Conservation (phyloP, 2,329 filamentous ascomycete genomes). For the Ceratocystiopsis brevicomis region DNA sequence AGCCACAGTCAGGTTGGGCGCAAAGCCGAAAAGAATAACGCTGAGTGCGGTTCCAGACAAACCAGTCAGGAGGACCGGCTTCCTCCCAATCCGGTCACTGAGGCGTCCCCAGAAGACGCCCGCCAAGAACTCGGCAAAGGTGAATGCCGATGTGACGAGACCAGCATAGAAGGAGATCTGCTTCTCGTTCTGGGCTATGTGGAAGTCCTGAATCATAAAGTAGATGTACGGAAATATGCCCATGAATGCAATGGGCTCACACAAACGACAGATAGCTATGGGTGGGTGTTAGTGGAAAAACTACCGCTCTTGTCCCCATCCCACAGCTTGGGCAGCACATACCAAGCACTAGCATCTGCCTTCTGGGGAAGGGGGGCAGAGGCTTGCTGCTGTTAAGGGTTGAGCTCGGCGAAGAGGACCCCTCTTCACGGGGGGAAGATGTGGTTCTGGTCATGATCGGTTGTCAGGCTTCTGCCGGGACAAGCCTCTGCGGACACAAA, state of each 20-base stretch:
- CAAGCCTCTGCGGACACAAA: too few relatives aligned
- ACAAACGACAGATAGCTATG: constrained; percentile 78
- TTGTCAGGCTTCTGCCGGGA: too few relatives aligned
- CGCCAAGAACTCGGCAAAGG: constrained; percentile 84
- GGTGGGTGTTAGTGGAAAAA: neutral
- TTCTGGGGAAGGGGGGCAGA: constrained; percentile 18
- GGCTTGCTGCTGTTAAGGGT: neutral
- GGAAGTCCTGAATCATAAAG: constrained; percentile 88
- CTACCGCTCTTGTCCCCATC: too few relatives aligned
- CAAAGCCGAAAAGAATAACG: constrained; percentile 83
- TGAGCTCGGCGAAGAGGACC: too few relatives aligned
- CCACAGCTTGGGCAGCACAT: constrained; percentile 1
- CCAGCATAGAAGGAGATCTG: constrained; percentile 84
- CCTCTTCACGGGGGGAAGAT: too few relatives aligned
- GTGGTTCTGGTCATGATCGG: neutral
- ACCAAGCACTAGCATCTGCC: constrained; percentile 21
- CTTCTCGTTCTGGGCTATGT: constrained; percentile 58
- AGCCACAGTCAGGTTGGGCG: constrained; percentile 62
- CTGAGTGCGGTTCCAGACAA: constrained; percentile 80
- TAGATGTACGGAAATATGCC: constrained; percentile 98
- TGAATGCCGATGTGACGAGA: constrained; percentile 91
- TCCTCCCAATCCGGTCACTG: constrained; percentile 81
- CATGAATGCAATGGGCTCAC: constrained; percentile 98
- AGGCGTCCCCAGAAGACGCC: constrained; percentile 84
- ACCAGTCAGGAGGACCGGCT: constrained; percentile 80